Evolutionary conservation across 2,329 filamentous ascomycete species (phyloP).

Genomic region (Fusarium transvaalense): DNA sequence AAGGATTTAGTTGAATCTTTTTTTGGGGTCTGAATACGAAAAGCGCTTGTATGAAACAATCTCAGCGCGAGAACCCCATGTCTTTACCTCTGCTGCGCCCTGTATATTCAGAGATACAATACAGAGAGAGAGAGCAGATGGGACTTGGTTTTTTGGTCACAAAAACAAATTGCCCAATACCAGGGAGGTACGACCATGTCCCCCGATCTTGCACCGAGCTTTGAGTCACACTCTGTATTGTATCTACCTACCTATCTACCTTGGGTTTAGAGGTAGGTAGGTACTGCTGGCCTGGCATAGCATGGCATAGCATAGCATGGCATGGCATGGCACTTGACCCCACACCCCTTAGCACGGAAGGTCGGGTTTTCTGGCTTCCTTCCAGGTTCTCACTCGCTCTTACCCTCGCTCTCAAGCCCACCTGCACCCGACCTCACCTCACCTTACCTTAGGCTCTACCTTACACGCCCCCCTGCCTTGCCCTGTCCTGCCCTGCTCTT

Average conservation of each 20-base stretch:
- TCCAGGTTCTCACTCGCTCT: constrained; percentile 25
- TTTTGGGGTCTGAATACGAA: constrained; percentile 21
- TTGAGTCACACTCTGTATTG: constrained; percentile 35
- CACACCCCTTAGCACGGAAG: constrained; percentile 36
- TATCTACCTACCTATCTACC: constrained; percentile 30
- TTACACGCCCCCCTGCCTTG: constrained; percentile 37
- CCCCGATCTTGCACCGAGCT: constrained; percentile 28
- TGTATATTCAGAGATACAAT: constrained; percentile 11
- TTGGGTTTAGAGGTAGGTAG: constrained; percentile 2
- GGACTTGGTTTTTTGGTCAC: constrained; percentile 3
- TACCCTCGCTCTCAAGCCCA: constrained; percentile 4
- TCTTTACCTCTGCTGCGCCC: constrained; percentile 23
- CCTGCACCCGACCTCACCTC: constrained; percentile 17
- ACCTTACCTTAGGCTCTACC: constrained; percentile 19
- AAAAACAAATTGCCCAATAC: constrained; percentile 24
- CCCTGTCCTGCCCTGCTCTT: constrained; percentile 10
- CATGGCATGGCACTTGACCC: constrained; percentile 37
- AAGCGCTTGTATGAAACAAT: constrained; percentile 21
- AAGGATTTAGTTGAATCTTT: constrained; percentile 28
- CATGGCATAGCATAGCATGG: constrained; percentile 21
- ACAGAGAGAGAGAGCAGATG: constrained; percentile 3
- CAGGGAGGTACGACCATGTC: constrained; percentile 32
- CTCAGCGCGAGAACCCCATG: constrained; percentile 15
- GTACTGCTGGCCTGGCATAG: constrained; percentile 9
- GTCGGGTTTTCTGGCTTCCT: constrained; percentile 25